Percentiles rank a stretch among this genome's conserved stretches.
These are phyloP conservation scores for Linanthus parryae DNA, from an alignment of 148 eudicot genomes.

Conservation along the genomic window DNA sequence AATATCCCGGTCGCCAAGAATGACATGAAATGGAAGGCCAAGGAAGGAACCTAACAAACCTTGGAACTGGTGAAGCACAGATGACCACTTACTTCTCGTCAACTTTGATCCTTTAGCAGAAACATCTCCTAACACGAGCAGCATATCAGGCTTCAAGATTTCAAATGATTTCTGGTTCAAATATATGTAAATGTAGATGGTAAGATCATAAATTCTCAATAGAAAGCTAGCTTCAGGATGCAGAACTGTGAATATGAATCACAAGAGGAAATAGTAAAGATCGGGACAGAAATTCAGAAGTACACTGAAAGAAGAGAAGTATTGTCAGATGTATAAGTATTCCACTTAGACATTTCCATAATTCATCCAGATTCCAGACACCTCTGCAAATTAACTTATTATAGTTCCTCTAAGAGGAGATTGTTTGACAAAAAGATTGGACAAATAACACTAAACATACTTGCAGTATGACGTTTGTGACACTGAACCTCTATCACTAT, in stretches of 20 bases:
- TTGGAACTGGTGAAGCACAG: constrained; percentile 28
- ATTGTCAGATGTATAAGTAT: too few relatives aligned
- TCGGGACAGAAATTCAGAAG: too few relatives aligned
- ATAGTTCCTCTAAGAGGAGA: too few relatives aligned
- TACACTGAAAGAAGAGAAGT: too few relatives aligned
- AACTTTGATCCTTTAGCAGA: constrained; percentile 26
- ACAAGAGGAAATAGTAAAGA: background rate
- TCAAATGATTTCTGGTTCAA: constrained; percentile 38
- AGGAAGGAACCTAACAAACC: constrained; percentile 25
- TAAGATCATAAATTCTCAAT: background rate
- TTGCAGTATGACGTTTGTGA: too few relatives aligned
- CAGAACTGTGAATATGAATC: background rate
- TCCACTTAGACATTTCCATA: too few relatives aligned
- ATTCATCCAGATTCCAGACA: too few relatives aligned
- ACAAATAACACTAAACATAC: too few relatives aligned
- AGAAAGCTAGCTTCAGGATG: background rate
- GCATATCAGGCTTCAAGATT: constrained; percentile 36
- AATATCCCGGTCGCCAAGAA: constrained; percentile 29
- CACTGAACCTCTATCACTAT: too few relatives aligned
- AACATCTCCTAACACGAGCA: constrained; percentile 32
- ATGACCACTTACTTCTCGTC: constrained; percentile 22
- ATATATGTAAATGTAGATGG: constrained; percentile 7
- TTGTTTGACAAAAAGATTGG: too few relatives aligned
- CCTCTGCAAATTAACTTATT: too few relatives aligned
- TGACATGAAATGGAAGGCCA: constrained; percentile 28